Conservation (phyloP, 108 stramenopile species). For the Mediolabrus comicus region DNA sequence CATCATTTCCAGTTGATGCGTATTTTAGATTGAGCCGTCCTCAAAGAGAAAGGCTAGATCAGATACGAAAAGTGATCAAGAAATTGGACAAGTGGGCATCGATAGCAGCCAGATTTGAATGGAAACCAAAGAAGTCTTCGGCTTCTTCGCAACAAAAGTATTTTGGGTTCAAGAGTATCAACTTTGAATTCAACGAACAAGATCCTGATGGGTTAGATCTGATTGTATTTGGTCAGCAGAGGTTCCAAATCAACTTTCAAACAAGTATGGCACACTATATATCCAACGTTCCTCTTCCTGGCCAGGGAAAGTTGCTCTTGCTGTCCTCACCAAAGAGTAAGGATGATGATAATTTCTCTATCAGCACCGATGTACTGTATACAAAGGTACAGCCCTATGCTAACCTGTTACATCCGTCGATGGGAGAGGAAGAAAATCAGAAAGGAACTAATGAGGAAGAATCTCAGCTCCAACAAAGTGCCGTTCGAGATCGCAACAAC, state of each 20-base stretch:
- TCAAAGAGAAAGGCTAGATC: background rate
- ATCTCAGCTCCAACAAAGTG: constrained; percentile 3
- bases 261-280: constrained; percentile 44
- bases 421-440: background rate
- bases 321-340: constrained; percentile 19
- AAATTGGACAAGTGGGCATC: constrained; percentile 9
- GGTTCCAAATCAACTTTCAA: constrained; percentile 7
- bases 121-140: background rate
- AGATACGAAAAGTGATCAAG: constrained; percentile 37
- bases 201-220: constrained; percentile 36
- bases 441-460: background rate
- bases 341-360: background rate
- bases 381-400: constrained; percentile 22
- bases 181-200: constrained; percentile 32
- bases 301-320: constrained; percentile 43
- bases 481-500: background rate
- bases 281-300: constrained; percentile 59
- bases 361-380: constrained; percentile 12
- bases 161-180: constrained; percentile 11
- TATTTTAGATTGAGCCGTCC: constrained; percentile 4
- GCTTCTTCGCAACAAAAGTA: background rate
- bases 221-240: background rate
- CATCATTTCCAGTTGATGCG: constrained; percentile 7
- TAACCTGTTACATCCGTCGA: constrained; percentile 16
- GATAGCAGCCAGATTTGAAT: background rate